Conservation (phyloP, 2,329 filamentous ascomycete genomes). For the Neobulgaria alba region DNA sequence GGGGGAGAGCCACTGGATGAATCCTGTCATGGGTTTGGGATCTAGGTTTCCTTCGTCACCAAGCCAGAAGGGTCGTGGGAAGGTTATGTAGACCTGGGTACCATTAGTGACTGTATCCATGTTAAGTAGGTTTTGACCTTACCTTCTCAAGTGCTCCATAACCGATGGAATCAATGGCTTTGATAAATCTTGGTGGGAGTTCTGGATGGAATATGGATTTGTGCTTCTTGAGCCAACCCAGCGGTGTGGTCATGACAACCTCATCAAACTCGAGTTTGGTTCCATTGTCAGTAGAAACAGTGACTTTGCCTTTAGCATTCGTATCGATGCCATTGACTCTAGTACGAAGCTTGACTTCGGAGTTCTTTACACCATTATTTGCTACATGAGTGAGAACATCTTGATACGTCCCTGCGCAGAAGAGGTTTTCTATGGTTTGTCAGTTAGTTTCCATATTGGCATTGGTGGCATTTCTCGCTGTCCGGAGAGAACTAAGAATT, state of each 20-base stretch:
- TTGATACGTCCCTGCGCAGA: constrained; percentile 27
- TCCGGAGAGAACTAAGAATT: too few species aligned
- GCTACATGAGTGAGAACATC: constrained; percentile 24
- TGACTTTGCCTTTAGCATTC: constrained; percentile 3
- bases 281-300: constrained; percentile 14
- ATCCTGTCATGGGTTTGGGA: constrained; percentile 32
- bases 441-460: not conserved
- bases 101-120: not conserved
- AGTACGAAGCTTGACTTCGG: constrained; percentile 19
- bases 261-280: constrained; percentile 28
- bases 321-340: constrained; percentile 17
- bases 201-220: constrained; percentile 35
- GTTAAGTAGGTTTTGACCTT: constrained; percentile 2
- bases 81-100: constrained; percentile 38
- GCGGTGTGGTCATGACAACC: constrained; percentile 41
- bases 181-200: constrained; percentile 33
- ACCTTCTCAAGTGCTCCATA: constrained; percentile 43
- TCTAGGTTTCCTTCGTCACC: constrained; percentile 5
- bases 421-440: constrained; percentile 21
- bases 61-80: constrained; percentile 55
- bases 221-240: constrained; percentile 41
- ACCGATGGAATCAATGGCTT: constrained; percentile 41
- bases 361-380: constrained; percentile 17
- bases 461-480: not conserved
- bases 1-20: constrained; percentile 53